Evolutionary conservation across 768 basidiomycete species (phyloP).

Genomic region (Jaapia argillacea): DNA sequence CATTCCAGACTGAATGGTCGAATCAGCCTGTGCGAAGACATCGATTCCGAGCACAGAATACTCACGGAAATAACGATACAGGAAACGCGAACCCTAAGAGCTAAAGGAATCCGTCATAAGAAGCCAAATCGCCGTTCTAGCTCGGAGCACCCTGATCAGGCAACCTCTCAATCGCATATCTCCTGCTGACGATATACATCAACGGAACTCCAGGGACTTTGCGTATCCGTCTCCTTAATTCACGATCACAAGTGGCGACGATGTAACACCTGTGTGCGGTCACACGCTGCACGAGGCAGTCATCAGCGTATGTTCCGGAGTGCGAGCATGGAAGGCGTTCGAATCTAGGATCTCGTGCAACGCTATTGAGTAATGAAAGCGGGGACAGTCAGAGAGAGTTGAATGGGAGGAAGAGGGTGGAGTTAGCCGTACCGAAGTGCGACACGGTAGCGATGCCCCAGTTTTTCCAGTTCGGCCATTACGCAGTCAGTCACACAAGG

Average conservation of each 20-base stretch:
- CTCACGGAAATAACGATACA: no score
- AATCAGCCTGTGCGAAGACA: no score
- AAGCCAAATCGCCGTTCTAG: no score
- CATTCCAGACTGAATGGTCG: no score
- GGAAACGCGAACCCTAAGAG: no score
- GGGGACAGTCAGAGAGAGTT: constrained; percentile 1
- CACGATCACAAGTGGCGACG: constrained; percentile 96
- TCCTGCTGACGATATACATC: constrained; percentile 91
- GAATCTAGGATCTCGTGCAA: constrained; percentile 95
- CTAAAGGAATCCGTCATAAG: no score
- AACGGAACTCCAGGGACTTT: constrained; percentile 90
- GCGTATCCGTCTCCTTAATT: constrained; percentile 83
- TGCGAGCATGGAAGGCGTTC: constrained; percentile 91
- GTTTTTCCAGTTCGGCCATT: constrained; percentile 95
- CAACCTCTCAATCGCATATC: constrained; percentile 90
- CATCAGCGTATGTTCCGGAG: constrained; percentile 96
- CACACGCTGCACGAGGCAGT: constrained; percentile 94
- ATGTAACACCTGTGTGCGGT: constrained; percentile 94
- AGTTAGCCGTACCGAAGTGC: constrained; percentile 89
- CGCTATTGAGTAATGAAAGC: constrained; percentile 42
- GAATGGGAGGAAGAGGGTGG: constrained; percentile 4
- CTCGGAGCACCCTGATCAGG: constrained; percentile 88
- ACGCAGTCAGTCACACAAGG: constrained; percentile 99
- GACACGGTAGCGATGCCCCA: constrained; percentile 91
- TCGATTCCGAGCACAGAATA: no score